Conservation (phyloP, 2,329 filamentous ascomycete genomes). For the Botrytis galanthina region DNA sequence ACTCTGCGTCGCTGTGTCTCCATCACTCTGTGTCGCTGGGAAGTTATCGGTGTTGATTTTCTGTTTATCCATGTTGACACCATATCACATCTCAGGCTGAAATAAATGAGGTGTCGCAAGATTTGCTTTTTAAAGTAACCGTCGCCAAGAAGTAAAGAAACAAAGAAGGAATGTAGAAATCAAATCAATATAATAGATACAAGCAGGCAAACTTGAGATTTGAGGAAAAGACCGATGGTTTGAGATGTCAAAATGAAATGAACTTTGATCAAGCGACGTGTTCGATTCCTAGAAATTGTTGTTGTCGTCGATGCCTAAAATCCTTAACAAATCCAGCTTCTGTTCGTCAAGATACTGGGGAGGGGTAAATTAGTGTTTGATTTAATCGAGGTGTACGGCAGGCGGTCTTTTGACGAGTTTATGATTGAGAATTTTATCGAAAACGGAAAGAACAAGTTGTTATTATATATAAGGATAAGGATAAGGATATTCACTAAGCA, state of each 20-base stretch:
- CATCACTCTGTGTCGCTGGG: neutral
- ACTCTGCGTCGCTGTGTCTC: conserved; percentile 1
- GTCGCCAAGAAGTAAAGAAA: neutral
- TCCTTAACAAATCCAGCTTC: neutral
- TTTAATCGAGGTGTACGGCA: neutral
- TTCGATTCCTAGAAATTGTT: neutral
- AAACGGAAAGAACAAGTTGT: neutral
- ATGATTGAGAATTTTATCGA: neutral
- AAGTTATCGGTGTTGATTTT: neutral
- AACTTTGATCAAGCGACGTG: neutral
- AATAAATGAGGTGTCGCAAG: neutral
- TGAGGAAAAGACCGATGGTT: neutral
- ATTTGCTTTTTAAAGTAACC: neutral
- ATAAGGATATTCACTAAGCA: neutral
- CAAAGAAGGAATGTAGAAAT: neutral
- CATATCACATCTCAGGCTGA: neutral
- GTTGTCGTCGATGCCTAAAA: neutral
- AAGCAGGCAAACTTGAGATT: neutral
- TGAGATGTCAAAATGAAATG: neutral
- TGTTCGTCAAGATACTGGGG: neutral
- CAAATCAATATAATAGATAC: neutral
- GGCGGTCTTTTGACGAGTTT: neutral
- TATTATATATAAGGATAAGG: neutral
- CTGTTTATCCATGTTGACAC: conserved; percentile 2
- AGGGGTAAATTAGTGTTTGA: neutral